Evolutionary conservation across 1,139 yeast species (phyloP), one percentile per base, ranked within the genome.

Genomic region (Suhomyces chickasaworum): DNA sequence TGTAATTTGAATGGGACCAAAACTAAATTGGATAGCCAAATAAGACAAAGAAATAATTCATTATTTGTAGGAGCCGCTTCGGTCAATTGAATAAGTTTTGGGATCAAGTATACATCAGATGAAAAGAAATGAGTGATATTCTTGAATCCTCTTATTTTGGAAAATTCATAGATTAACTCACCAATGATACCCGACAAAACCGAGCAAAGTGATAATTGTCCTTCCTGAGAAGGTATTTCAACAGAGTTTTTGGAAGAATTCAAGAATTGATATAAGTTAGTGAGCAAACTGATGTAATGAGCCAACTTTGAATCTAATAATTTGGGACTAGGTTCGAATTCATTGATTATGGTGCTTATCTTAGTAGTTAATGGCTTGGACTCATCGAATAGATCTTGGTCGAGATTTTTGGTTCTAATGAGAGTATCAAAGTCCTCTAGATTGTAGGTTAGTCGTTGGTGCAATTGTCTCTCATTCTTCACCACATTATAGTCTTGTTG

Each of bases 1-100:
- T 61, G 65, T 37, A 90, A 68, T 3, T 78, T 74, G 58, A 90
- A 90, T 0, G 98, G 97, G 0, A 84, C 82, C 30, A 87, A 65
- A 0, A 83, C 78, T 16, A 89, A 66, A 23, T 84, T 80, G 0
- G 86, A 77, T 13, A 89, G 68, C 96, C 97, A 90, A 7, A 87
- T 67, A n/a, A 89, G 64, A 37, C 83, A 61, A 3, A 84, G 63
- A 54, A 81, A 88, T 9, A 73, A 61, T 41, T 78, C 78, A 52
- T 81, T 53, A 70, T 95, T 96, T 77, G 52, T 41, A 2, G 47
- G 29, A 47, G 44, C 13, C 18, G 45, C 12, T 7, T 42, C 39
- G 10, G 68, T 48, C 40, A 63, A 50, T 4, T 55, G 41, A 25
- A 78, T 46, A 1, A 82, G 58, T 6, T 53, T 51, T 0, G 73